phyloP scores from a whole-genome alignment of 257 asterid genomes.

The Plantago ovata region DNA sequence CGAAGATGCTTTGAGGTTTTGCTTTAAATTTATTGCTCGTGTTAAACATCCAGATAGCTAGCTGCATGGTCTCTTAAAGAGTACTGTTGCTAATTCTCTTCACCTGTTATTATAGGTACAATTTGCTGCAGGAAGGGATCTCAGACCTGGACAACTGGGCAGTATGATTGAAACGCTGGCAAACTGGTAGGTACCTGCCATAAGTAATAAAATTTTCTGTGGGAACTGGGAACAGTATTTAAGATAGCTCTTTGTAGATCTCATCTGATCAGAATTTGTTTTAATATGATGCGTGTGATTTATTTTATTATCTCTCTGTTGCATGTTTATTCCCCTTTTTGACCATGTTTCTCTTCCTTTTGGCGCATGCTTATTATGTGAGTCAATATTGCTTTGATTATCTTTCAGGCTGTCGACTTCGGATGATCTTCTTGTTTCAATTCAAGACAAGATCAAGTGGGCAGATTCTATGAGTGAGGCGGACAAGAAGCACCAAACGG shows the following conservation, averaged over 20 bases:
- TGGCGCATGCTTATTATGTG: conserved; percentile 6
- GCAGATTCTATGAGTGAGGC: conserved; percentile 83
- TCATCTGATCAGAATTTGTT: conserved; percentile 9
- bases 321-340: neutral
- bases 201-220: conserved; percentile 1
- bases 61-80: conserved; percentile 11
- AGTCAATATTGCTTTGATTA: conserved; percentile 17
- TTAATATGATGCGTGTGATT: neutral
- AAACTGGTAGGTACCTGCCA: conserved; percentile 50
- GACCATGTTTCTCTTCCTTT: neutral
- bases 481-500: conserved; percentile 75
- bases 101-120: conserved; percentile 63
- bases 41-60: neutral
- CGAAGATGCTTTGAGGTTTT: conserved; percentile 95
- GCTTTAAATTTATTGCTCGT: conserved; percentile 22
- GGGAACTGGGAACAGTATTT: neutral
- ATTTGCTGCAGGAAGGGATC: conserved; percentile 99
- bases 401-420: conserved; percentile 73
- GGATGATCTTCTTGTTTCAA: conserved; percentile 75
- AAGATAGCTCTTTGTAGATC: conserved; percentile 8
- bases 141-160: conserved; percentile 85
- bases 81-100: conserved; percentile 18
- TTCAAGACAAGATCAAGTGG: conserved; percentile 98
- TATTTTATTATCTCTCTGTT: conserved; percentile 1
- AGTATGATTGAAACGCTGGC: conserved; percentile 67